A percentile compares a stretch with the other conserved stretches of the same genome.
These are phyloP conservation scores for Cochlearia excelsa DNA, from an alignment of 345 rosid species.

Conservation along the genomic window DNA sequence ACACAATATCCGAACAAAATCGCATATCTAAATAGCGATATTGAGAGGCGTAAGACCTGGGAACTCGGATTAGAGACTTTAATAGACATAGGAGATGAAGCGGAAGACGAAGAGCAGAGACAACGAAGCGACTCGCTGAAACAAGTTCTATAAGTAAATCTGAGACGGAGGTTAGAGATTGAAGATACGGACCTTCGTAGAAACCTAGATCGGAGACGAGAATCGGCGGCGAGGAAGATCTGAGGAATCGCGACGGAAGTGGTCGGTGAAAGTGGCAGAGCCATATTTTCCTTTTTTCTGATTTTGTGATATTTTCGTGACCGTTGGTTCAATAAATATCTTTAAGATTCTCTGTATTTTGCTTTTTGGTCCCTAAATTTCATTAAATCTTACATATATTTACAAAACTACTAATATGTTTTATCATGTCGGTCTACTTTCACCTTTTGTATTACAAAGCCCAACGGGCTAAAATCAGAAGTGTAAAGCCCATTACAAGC, in stretches of 20 bases:
- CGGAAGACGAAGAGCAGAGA: slow-evolving; percentile 39
- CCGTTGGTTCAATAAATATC: slow-evolving; percentile 28
- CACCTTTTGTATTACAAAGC: neutral
- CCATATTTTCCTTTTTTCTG: slow-evolving; percentile 11
- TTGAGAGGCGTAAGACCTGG: slow-evolving; percentile 43
- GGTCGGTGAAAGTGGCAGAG: neutral
- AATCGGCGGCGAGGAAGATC: slow-evolving; percentile 8
- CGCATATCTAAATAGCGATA: neutral
- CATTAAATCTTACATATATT: neutral
- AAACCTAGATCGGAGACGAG: slow-evolving; percentile 14
- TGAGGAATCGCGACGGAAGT: slow-evolving; percentile 28
- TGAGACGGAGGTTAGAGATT: slow-evolving; percentile 23
- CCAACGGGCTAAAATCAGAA: no score
- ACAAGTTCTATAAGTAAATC: slow-evolving; percentile 11
- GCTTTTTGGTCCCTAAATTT: slow-evolving; percentile 7
- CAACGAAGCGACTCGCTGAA: slow-evolving; percentile 32
- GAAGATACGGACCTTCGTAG: slow-evolving; percentile 18
- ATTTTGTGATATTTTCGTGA: neutral
- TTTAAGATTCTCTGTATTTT: neutral
- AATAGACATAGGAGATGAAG: slow-evolving; percentile 45
- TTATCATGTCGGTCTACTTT: no score
- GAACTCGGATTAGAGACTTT: slow-evolving; percentile 41
- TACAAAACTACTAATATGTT: neutral
- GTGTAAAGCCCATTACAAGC: no score
- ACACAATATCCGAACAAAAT: neutral